Evolutionary conservation across 2,329 filamentous ascomycete species (phyloP), one percentile per base, ranked within the genome.

Genomic region (Sclerotinia minor): DNA sequence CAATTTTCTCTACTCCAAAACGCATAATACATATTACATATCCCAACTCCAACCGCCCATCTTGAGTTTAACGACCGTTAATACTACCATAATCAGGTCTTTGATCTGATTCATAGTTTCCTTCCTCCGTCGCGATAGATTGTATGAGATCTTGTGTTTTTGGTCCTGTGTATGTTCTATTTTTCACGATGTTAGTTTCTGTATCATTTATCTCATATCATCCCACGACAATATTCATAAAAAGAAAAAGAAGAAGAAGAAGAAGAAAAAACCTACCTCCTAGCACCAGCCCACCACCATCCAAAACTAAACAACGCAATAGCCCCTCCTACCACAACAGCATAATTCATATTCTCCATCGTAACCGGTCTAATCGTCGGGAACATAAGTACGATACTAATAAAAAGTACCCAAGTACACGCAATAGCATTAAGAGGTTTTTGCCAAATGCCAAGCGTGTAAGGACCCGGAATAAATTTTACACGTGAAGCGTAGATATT

Each of bases 371-470:
- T 77, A 13, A 75, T 76, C 1, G 81, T 79, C 9, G 83, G 83
- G 75, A 84, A 83, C 72, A 84, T 85, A 24, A 89, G 78, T n/a
- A 89, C 82, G 13, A 84, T 79, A 72, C 84, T 87, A 71, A 89
- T 88, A 73, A 89, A 87, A 35, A 82, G 71, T 4, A 88, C 86
- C 87, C 87, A 89, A 4, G 78, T 76, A n/a, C 87, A 81, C 1
- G 86, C 84, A 17, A 87, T 76, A 8, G 79, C 78, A 70, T 88
- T 89, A 64, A 88, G 76, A 0, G 81, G 80, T 60, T 80, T 81
- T 65, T 83, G 83, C 83, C 83, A 87, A 70, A 72, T 79, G 0
- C 85, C 85, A 64, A 88, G 81, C 0, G 82, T 85, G 72, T 83
- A 87, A 2, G 85, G 86, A 0, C 85, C 86, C 6, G 74, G 72